Conservation (phyloP, 2,329 filamentous ascomycete genomes). For the Talaromyces sp. region DNA sequence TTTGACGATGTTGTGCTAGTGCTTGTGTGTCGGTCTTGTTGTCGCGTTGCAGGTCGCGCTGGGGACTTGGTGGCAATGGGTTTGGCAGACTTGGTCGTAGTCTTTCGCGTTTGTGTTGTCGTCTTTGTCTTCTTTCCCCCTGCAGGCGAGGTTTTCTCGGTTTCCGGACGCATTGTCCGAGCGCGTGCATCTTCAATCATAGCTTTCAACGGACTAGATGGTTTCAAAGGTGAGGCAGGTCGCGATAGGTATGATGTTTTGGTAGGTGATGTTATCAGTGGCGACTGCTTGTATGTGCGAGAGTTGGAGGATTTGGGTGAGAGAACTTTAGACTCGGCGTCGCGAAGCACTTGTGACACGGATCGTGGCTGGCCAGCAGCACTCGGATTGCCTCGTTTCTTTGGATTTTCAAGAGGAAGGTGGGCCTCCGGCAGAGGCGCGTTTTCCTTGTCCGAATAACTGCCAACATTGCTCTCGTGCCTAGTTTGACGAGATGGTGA, state of each 20-base stretch:
- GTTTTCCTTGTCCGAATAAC: constrained; percentile 72
- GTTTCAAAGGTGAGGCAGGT: constrained; percentile 59
- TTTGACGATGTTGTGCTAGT: constrained; percentile 28
- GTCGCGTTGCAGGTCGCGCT: constrained; percentile 33
- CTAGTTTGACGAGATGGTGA: constrained; percentile 23
- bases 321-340: constrained; percentile 55
- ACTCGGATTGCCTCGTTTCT: constrained; percentile 54
- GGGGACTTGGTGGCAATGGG: constrained; percentile 18
- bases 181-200: constrained; percentile 18
- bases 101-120: constrained; percentile 13
- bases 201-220: constrained; percentile 34
- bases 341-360: constrained; percentile 38
- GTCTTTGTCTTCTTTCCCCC: constrained; percentile 16
- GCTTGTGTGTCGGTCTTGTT: constrained; percentile 33
- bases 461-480: constrained; percentile 54
- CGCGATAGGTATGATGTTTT: constrained; percentile 47
- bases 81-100: constrained; percentile 20
- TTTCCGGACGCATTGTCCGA: constrained; percentile 18
- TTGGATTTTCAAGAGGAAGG: constrained; percentile 57
- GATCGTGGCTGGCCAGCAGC: constrained; percentile 33
- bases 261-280: constrained; percentile 40
- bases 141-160: constrained; percentile 3
- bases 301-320: constrained; percentile 81
- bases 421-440: constrained; percentile 36
- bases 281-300: constrained; percentile 57